Evolutionary conservation across 2,329 filamentous ascomycete species (phyloP).

Genomic region (Cadophora luteo-olivacea): DNA sequence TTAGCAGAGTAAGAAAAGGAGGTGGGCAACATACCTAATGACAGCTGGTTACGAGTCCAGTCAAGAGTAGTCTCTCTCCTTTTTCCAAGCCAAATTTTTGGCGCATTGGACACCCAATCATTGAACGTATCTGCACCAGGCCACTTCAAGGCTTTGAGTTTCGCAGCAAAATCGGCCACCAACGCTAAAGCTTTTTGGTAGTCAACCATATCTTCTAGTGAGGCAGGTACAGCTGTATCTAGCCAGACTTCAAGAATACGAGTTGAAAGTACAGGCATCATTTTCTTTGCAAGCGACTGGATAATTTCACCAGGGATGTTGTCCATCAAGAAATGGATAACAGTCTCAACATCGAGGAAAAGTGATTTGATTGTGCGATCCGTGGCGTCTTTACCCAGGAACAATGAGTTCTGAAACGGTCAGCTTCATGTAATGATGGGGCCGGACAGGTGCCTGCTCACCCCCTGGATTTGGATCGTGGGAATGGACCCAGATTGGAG

Average conservation of each 20-base stretch:
- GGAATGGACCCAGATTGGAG: slow-evolving; percentile 41
- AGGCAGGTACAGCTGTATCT: slow-evolving; percentile 75
- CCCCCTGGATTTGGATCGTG: slow-evolving; percentile 52
- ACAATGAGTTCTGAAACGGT: slow-evolving; percentile 50
- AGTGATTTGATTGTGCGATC: slow-evolving; percentile 57
- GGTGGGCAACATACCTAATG: slow-evolving; percentile 43
- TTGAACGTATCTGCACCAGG: slow-evolving; percentile 66
- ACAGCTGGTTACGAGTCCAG: slow-evolving; percentile 72
- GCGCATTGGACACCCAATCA: slow-evolving; percentile 82
- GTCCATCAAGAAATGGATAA: slow-evolving; percentile 59
- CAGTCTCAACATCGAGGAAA: slow-evolving; percentile 58
- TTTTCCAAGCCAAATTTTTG: slow-evolving; percentile 84
- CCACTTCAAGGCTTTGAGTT: slow-evolving; percentile 69
- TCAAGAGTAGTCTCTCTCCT: slow-evolving; percentile 82
- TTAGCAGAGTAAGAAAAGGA: background rate
- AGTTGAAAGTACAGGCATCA: slow-evolving; percentile 73
- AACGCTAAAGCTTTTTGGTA: slow-evolving; percentile 76
- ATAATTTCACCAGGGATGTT: slow-evolving; percentile 62
- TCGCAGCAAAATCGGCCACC: slow-evolving; percentile 68
- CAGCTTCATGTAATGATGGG: slow-evolving; percentile 10
- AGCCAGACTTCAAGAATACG: slow-evolving; percentile 78
- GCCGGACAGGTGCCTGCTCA: slow-evolving; percentile 39
- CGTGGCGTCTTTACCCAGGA: slow-evolving; percentile 49
- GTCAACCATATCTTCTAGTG: slow-evolving; percentile 70
- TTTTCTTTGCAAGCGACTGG: slow-evolving; percentile 66